These are phyloP conservation scores for Gastrolobium bilobum DNA, from an alignment of 306 rosid genomes.

Conservation along the genomic window DNA sequence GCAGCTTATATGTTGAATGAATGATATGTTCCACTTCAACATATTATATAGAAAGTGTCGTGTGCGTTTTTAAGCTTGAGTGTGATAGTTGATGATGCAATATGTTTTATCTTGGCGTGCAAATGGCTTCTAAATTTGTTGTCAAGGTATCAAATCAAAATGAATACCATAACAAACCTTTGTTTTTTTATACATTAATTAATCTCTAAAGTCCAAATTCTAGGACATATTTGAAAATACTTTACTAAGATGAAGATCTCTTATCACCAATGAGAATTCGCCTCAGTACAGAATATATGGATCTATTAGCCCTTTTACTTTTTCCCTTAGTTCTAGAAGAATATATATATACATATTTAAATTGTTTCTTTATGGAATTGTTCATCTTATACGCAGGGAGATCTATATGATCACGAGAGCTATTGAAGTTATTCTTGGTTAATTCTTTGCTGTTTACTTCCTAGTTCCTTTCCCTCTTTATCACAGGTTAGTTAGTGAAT, in stretches of 20 bases:
- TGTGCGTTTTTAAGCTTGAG: conserved; percentile 1
- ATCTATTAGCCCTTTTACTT: background rate
- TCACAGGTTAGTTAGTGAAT: too few relatives aligned
- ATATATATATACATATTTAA: background rate
- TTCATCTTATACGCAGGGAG: conserved; percentile 58
- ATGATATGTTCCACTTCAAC: background rate
- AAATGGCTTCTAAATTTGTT: conserved; percentile 35
- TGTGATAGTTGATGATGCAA: conserved; percentile 47
- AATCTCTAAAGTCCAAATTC: conserved; percentile 18
- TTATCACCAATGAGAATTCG: conserved; percentile 8
- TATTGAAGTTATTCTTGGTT: too few relatives aligned
- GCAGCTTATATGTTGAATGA: conserved; percentile 7
- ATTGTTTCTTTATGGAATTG: background rate
- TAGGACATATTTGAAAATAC: conserved; percentile 5
- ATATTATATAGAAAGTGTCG: conserved; percentile 17
- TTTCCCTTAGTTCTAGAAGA: background rate
- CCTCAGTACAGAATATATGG: background rate
- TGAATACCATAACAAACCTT: background rate
- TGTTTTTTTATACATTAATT: conserved; percentile 12
- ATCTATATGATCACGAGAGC: conserved; percentile 67
- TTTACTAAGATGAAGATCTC: conserved; percentile 14
- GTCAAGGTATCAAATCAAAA: conserved; percentile 10
- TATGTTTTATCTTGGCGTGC: conserved; percentile 48
- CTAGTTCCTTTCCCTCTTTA: too few relatives aligned
- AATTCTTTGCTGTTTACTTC: too few relatives aligned